A percentile compares a stretch with the other conserved stretches of the same genome.
Conservation (phyloP, 1,284 basidiomycete genomes). For the Apiotrichum veenhuisii region DNA sequence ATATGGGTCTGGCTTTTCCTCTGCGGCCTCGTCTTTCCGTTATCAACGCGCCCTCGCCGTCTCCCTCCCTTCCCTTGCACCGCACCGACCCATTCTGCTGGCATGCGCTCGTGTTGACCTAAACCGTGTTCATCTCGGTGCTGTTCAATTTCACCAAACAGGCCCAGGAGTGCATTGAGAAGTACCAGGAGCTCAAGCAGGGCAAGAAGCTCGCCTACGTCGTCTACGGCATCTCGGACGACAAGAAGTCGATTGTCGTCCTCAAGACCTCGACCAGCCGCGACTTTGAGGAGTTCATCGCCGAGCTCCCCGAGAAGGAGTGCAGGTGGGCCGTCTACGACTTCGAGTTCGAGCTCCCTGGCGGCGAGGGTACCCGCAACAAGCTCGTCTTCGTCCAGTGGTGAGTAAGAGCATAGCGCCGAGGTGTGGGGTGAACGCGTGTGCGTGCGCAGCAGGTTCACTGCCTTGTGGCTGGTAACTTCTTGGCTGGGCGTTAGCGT, state of each 20-base stretch:
- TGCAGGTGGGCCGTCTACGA: slow-evolving; percentile 93
- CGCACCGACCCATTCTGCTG: no score
- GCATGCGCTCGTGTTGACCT: no score
- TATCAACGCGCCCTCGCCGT: neutral
- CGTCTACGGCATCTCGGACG: slow-evolving; percentile 67
- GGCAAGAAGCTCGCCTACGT: slow-evolving; percentile 83
- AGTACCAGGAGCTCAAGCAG: slow-evolving; percentile 75
- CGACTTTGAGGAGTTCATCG: slow-evolving; percentile 74
- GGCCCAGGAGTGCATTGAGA: slow-evolving; percentile 57
- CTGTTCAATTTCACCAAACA: slow-evolving; percentile 11
- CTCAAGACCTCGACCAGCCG: slow-evolving; percentile 57
- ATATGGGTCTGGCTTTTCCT: no score
- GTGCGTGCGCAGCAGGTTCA: no score
- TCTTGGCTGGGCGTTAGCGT: no score
- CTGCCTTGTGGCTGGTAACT: no score
- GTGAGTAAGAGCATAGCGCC: slow-evolving; percentile 50
- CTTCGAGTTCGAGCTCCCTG: slow-evolving; percentile 77
- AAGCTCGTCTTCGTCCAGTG: slow-evolving; percentile 87
- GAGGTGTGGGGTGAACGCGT: neutral
- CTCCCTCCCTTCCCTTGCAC: neutral
- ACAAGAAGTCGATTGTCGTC: slow-evolving; percentile 71
- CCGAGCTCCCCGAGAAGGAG: slow-evolving; percentile 67
- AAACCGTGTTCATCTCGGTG: no score
- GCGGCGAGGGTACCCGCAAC: slow-evolving; percentile 74
- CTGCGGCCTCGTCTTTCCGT: neutral